These are phyloP conservation scores for Aspergillus floridensis DNA, from an alignment of 2,329 filamentous ascomycete genomes.

Conservation along the genomic window DNA sequence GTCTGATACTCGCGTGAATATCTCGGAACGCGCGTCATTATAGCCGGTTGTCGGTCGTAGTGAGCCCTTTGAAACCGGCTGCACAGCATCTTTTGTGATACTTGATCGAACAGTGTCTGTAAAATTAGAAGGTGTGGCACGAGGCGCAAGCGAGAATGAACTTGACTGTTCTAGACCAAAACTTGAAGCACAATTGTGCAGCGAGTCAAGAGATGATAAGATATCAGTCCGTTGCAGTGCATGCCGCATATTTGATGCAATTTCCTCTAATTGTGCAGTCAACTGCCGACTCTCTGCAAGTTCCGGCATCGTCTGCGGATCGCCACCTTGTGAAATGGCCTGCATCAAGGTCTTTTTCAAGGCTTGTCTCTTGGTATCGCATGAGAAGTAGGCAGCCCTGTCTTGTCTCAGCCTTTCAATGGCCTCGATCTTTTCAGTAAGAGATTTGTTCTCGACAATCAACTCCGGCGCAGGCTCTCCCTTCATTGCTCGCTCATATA, in stretches of 20 bases:
- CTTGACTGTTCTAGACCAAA: background rate
- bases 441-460: conserved; percentile 34
- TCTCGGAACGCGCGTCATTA: conserved; percentile 3
- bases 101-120: background rate
- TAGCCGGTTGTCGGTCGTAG: conserved; percentile 3
- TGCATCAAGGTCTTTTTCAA: conserved; percentile 38
- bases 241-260: conserved; percentile 33
- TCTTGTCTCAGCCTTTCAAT: conserved; percentile 34
- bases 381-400: conserved; percentile 25
- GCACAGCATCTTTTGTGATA: background rate
- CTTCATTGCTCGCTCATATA: conserved; percentile 39
- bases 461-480: conserved; percentile 35
- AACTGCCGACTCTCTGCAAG: conserved; percentile 34
- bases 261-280: conserved; percentile 32
- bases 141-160: background rate
- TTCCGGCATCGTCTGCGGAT: conserved; percentile 33
- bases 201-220: conserved; percentile 16
- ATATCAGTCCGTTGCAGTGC: conserved; percentile 34
- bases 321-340: conserved; percentile 34
- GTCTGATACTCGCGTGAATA: conserved; percentile 1
- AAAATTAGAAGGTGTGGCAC: background rate
- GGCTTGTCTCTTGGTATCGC: conserved; percentile 31
- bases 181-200: background rate
- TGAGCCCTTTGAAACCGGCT: background rate
- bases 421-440: conserved; percentile 38